phyloP scores from a whole-genome alignment of 2,329 filamentous ascomycete genomes.

The Tolypocladium pustulatum region DNA sequence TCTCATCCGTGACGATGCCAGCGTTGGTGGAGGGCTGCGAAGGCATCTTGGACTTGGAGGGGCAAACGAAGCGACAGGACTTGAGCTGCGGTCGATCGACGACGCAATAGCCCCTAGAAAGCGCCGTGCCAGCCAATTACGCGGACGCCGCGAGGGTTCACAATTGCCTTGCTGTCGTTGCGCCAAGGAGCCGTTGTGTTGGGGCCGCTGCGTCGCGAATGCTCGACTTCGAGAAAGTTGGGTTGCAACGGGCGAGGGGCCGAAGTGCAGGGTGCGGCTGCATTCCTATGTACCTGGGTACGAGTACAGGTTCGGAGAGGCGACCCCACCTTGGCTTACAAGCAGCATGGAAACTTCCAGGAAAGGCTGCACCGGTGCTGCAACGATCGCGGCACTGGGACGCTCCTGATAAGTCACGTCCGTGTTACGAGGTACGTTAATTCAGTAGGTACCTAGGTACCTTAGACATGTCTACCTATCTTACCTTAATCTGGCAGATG shows the following conservation, averaged over 20 bases:
- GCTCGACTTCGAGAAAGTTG: not conserved
- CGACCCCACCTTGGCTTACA: not conserved
- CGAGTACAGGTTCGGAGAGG: not conserved
- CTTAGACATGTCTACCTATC: not conserved
- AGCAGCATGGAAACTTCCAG: not conserved
- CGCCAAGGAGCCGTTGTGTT: not conserved
- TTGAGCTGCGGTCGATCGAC: not conserved
- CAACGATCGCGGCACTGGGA: not conserved
- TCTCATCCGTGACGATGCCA: constrained; percentile 67
- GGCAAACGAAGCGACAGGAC: not conserved
- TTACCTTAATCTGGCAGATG: not conserved
- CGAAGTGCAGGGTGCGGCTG: not conserved
- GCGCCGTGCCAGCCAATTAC: not conserved
- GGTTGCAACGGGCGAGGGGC: not conserved
- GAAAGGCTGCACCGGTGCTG: not conserved
- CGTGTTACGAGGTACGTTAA: too few relatives aligned
- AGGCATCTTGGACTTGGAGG: constrained; percentile 26
- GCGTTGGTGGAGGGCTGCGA: constrained; percentile 43
- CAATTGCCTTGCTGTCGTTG: not conserved
- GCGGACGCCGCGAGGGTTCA: not conserved
- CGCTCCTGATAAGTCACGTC: too few relatives aligned
- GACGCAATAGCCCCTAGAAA: not conserved
- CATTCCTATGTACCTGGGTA: too few relatives aligned
- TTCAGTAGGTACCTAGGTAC: not conserved
- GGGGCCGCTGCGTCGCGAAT: not conserved